These are phyloP conservation scores for Penicillium fuscoglaucum DNA, from an alignment of 2,329 filamentous ascomycete species.

Conservation along the genomic window DNA sequence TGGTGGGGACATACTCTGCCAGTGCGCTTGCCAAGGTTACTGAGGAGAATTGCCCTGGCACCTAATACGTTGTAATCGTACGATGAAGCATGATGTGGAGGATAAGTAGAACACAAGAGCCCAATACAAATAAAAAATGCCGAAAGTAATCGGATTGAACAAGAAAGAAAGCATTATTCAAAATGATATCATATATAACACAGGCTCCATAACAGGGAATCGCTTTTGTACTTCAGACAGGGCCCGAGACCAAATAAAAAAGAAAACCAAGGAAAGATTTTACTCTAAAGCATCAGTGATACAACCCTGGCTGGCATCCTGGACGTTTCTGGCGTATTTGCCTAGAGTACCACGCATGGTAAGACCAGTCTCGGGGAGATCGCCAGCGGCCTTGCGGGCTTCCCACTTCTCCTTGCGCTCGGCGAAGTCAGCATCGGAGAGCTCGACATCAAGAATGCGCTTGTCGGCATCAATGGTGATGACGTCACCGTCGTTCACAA, in stretches of 20 bases:
- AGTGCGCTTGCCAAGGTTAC: slow-evolving; percentile 50
- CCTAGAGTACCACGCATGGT: slow-evolving; percentile 65
- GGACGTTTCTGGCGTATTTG: slow-evolving; percentile 62
- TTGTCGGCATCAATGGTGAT: slow-evolving; percentile 84
- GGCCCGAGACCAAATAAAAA: slow-evolving; percentile 14
- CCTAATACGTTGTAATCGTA: background rate
- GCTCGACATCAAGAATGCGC: slow-evolving; percentile 63
- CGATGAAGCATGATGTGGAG: background rate
- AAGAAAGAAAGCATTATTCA: slow-evolving; percentile 11
- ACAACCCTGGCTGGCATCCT: slow-evolving; percentile 51
- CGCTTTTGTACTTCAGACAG: slow-evolving; percentile 25
- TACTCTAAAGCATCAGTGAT: slow-evolving; percentile 47
- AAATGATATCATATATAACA: slow-evolving; percentile 27
- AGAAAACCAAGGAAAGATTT: slow-evolving; percentile 15
- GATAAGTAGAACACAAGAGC: background rate
- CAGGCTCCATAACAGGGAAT: slow-evolving; percentile 21
- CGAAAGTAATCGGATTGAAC: background rate
- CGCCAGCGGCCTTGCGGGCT: slow-evolving; percentile 41
- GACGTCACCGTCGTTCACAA: slow-evolving; percentile 75
- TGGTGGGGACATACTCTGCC: slow-evolving; percentile 59
- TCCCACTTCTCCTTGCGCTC: slow-evolving; percentile 62
- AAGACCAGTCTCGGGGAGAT: slow-evolving; percentile 53
- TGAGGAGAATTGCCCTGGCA: slow-evolving; percentile 49
- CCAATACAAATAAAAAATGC: background rate
- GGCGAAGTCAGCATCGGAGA: slow-evolving; percentile 65